Evolutionary conservation across 2,329 filamentous ascomycete genomes (phyloP), one percentile per base, ranked within the genome.

Genomic region (Fusarium sp.): DNA sequence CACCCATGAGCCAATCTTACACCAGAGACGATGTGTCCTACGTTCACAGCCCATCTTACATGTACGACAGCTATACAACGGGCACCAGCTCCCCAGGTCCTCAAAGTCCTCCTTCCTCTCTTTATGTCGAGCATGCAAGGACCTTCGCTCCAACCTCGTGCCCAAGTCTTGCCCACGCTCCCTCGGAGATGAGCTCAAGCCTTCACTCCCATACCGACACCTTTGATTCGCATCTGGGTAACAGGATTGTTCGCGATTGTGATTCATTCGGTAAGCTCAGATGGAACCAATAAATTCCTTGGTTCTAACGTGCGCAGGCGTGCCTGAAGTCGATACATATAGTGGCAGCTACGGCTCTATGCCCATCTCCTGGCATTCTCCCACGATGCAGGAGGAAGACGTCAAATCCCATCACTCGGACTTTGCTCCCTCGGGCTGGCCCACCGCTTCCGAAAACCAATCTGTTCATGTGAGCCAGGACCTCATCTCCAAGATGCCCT

Each of bases 401-500:
- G 79, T 83, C 53, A 77, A 79, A 37, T 80, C 81, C 31, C 80
- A 81, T 46, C 81, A 80, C 37, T 77, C 80, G 12, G 83, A 85
- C 54, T 77, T 80, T 54, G 75, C 82, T 70, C 80, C 82, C 75
- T 83, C 80, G 74, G 82, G 80, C 73, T 85, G 85, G 82, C 83
- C 83, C 10, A 76, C 78, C 15, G 76, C 81, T 31, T 80, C 83
- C 67, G 83, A 85, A 56, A 77, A 79, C 38, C 83, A 83, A 40
- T 73, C 80, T 49, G 76, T 83, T 69, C 86, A 85, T 76, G 81
- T 87, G 82, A 84, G 83, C 85, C 76, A 86, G 77, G 82, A 91
- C 78, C 82, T 92, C 73, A 89, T 92, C 64, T 88, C 91, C 61
- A 91, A 93, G 76, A 91, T 97, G 83, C 91, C 92, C 70, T 97